These are phyloP conservation scores for Alisma plantagoaquatica DNA, from an alignment of 106 monocot genomes.

Conservation along the genomic window DNA sequence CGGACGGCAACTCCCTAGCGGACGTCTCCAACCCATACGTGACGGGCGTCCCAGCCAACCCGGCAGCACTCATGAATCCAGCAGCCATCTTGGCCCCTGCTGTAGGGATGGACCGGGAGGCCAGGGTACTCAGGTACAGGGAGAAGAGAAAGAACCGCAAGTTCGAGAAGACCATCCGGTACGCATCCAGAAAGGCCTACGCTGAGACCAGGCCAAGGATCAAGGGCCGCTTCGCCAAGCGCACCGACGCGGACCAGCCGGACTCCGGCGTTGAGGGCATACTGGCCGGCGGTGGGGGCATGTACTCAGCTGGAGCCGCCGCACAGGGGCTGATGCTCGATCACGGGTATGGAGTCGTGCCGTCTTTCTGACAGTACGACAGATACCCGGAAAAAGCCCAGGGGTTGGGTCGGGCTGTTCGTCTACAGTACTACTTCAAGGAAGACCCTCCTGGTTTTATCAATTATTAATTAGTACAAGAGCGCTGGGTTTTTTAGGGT, in stretches of 20 bases:
- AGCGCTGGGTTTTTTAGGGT: no score
- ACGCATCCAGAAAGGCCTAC: conserved; percentile 39
- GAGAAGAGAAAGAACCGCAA: no score
- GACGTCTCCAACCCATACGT: conserved; percentile 14
- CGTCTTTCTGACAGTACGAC: conserved; percentile 33
- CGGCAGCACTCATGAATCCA: background rate
- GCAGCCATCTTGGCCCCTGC: background rate
- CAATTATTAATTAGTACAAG: no score
- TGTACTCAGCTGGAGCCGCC: conserved; percentile 14
- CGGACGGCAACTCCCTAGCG: conserved; percentile 18
- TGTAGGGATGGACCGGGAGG: conserved; percentile 37
- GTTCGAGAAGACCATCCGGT: no score
- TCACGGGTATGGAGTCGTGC: conserved; percentile 28
- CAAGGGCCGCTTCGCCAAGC: conserved; percentile 49
- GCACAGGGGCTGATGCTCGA: conserved; percentile 12
- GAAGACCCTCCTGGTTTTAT: no score
- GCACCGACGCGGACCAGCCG: conserved; percentile 25
- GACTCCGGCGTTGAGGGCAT: no score
- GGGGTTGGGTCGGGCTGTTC: no score
- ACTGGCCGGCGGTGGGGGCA: conserved; percentile 19
- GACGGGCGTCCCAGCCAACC: conserved; percentile 3
- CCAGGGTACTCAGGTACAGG: no score
- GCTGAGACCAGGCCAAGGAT: no score
- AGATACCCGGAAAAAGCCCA: no score
- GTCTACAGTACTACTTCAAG: no score